Evolutionary conservation across 2,329 filamentous ascomycete species (phyloP), one percentile per base, ranked within the genome.

Genomic region (Talaromyces albobiverticillius): DNA sequence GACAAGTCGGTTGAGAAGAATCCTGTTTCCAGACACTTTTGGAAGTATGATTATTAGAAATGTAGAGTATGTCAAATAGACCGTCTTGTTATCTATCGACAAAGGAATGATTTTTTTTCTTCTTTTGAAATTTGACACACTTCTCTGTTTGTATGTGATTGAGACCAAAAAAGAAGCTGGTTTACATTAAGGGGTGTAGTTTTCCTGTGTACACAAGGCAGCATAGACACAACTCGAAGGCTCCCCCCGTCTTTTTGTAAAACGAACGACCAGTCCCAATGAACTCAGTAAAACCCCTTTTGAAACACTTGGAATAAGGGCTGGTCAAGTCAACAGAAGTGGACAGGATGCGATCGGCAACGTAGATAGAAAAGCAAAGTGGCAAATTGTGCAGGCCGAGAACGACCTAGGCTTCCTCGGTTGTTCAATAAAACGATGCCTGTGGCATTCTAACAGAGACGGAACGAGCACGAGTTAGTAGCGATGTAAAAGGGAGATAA

Each of bases 81-180:
- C 53, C 42, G 36, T 46, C 22, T 51, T 55, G 53, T 51, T 55
- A 51, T 55, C 53, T 55, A 55, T 55, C 43, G 53, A 55, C 47
- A 51, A 51, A 46, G 34, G 42, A 51, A 51, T 47, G 48, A n/a
- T 55, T 55, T 55, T 46, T 52, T 38, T 46, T 42, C 38, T 45
- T 46, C 36, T 41, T 14, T 45, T 45, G 23, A 23, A 51, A 47
- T 43, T 51, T 51, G 53, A 55, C 42, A 55, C 47, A 43, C 26
- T 46, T 51, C 16, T 51, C 40, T 34, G 41, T 49, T 50, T 55
- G 53, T 46, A 55, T 55, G 47, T 41, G 53, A 45, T 51, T 55
- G 32, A 48, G 25, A 48, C 43, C 48, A 31, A 36, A 47, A 51
- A 38, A 51, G 20, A 51, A 40, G 49, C 10, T 52, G 40, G 50